Evolutionary conservation across 2,329 filamentous ascomycete species (phyloP), one percentile per base, ranked within the genome.

Genomic region (Dactylellina parvicollis): DNA sequence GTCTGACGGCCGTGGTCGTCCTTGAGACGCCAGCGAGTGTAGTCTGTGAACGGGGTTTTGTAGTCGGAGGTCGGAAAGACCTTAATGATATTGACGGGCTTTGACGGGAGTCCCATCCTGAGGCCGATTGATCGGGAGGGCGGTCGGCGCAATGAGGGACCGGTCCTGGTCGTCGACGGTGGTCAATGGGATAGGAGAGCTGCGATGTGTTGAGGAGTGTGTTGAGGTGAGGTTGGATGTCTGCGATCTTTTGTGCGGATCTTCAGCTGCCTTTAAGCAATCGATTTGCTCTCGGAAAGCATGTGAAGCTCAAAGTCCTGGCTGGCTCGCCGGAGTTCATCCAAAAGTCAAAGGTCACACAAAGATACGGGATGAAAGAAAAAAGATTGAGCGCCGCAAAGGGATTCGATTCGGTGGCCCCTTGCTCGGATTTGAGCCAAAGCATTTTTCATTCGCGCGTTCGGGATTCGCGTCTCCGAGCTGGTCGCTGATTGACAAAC

Each of bases 1-100:
- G 92, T 96, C 78, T 97, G 92, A 62, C 91, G 86, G 52, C 95
- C 94, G 56, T 87, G 86, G 71, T 96, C 91, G 78, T 96, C 90
- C 74, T 88, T 86, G 79, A 98, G 82, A 74, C 95, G 87, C 95
- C 95, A 99, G 81, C 90, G 85, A 5, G 87, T 86, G 76, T 87
- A 87, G 81, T 99, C 94, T 3, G 92, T 97, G 49, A 74, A 62
- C 18, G 69, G 69, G 3, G 60, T 65, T 28, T 66, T 59, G 47
- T 66, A 73, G 32, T 73, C 60, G 20, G 59, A 60, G 16, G 46
- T 55, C 2, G 60, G 59, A 7, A 66, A 22, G 30, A 22, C 40
- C 32, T 50, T 60, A 30, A 55, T 42, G 14, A 22, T 20, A 18
- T 16, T 24, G 4, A 30, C 14, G 9, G 60, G 60, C 14, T 66